Evolutionary conservation across 2,329 filamentous ascomycete species (phyloP).

Genomic region (Fusarium miscanthi): DNA sequence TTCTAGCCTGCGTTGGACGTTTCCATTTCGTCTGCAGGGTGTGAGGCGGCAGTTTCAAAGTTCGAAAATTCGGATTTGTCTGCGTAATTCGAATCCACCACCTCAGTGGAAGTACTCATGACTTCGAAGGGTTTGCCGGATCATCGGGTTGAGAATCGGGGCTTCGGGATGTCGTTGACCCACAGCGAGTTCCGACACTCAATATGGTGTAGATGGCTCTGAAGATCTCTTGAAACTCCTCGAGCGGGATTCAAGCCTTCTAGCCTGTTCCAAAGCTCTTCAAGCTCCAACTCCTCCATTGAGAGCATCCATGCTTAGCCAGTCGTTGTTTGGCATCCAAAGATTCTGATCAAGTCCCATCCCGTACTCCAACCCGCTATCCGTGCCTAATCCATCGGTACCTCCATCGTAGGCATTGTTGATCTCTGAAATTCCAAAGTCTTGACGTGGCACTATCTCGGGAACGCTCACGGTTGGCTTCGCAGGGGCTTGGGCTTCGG

Average conservation of each 20-base stretch:
- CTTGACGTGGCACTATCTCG: constrained; percentile 35
- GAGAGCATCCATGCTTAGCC: constrained; percentile 49
- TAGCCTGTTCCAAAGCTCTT: background rate
- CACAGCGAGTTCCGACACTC: background rate
- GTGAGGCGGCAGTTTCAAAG: background rate
- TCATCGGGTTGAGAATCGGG: background rate
- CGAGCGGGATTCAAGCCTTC: background rate
- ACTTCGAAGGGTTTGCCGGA: background rate
- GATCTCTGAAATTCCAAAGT: constrained; percentile 56
- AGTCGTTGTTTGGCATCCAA: constrained; percentile 51
- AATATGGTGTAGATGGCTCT: constrained; percentile 12
- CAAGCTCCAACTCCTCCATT: constrained; percentile 48
- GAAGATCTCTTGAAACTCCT: background rate
- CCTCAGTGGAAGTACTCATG: background rate
- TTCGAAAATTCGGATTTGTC: background rate
- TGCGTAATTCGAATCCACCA: too few species aligned
- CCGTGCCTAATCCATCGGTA: constrained; percentile 59
- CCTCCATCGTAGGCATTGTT: constrained; percentile 64
- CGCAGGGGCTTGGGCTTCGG: constrained; percentile 26
- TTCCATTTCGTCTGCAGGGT: background rate
- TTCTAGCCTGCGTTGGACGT: background rate
- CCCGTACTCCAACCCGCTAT: constrained; percentile 55
- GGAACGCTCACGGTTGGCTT: constrained; percentile 32
- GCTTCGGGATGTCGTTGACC: background rate
- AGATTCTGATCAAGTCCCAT: constrained; percentile 56